phyloP scores from a whole-genome alignment of 192 early-diverging fungal species.

The Coemansia sp. region DNA sequence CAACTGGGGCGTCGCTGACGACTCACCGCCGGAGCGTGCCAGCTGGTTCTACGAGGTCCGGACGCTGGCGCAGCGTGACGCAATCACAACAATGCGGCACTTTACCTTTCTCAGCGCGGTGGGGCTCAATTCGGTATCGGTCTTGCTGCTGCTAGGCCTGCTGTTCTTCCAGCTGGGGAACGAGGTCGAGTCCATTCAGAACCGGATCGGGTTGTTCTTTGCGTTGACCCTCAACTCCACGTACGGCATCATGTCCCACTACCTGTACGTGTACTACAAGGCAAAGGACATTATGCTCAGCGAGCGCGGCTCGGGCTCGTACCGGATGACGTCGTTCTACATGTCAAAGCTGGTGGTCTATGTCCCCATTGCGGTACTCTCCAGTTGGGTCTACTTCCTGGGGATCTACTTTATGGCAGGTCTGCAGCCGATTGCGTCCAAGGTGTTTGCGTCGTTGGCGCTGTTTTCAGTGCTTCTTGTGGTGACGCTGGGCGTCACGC shows the following conservation, averaged over 20 bases:
- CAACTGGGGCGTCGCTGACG: slow-evolving; percentile 16
- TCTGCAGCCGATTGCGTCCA: slow-evolving; percentile 20
- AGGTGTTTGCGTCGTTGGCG: slow-evolving; percentile 27
- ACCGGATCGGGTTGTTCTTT: slow-evolving; percentile 48
- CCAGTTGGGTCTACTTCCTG: slow-evolving; percentile 43
- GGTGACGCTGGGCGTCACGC: slow-evolving; percentile 37
- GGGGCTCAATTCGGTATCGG: slow-evolving; percentile 44
- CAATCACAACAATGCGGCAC: slow-evolving; percentile 38
- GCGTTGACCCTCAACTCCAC: slow-evolving; percentile 52
- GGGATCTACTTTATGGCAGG: slow-evolving; percentile 50
- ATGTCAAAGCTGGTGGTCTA: slow-evolving; percentile 57
- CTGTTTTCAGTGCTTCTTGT: slow-evolving; percentile 38
- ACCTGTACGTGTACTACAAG: slow-evolving; percentile 46
- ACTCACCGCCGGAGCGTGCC: slow-evolving; percentile 20
- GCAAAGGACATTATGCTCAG: slow-evolving; percentile 54
- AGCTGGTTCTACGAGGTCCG: slow-evolving; percentile 36
- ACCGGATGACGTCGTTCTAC: slow-evolving; percentile 58
- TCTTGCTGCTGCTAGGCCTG: slow-evolving; percentile 51
- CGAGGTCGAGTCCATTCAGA: slow-evolving; percentile 48
- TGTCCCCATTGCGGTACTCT: slow-evolving; percentile 38
- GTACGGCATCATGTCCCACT: slow-evolving; percentile 57
- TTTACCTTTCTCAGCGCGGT: slow-evolving; percentile 39
- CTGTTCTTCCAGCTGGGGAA: slow-evolving; percentile 50
- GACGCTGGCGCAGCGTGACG: slow-evolving; percentile 38
- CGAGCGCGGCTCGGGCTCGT: slow-evolving; percentile 61